Conservation (phyloP, 176 grass and related monocot species). For the Hsuehochloa calcarea region DNA sequence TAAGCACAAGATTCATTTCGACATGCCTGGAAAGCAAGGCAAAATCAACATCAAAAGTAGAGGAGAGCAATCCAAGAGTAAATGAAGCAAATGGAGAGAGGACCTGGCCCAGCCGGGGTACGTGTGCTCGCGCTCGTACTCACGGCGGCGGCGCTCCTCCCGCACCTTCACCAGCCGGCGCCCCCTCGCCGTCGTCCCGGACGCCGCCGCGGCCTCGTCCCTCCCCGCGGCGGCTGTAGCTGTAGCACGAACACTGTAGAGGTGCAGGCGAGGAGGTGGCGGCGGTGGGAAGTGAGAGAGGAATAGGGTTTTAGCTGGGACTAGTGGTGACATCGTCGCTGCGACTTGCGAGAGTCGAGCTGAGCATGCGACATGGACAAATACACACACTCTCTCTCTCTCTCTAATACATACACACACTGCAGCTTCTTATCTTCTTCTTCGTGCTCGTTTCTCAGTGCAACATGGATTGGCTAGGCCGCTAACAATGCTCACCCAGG, state of each 20-base stretch:
- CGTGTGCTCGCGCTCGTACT: conserved; percentile 61
- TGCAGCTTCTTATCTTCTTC: conserved; percentile 23
- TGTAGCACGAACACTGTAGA: background rate
- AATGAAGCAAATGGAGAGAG: background rate
- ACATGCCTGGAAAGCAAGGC: background rate
- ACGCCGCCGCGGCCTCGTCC: conserved; percentile 16
- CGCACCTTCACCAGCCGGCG: conserved; percentile 81
- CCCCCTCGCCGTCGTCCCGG: conserved; percentile 65
- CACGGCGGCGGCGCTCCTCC: conserved; percentile 71
- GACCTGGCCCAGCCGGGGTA: conserved; percentile 91
- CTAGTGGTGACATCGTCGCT: background rate
- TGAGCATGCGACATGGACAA: background rate
- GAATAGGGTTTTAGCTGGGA: conserved; percentile 23
- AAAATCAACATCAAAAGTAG: background rate
- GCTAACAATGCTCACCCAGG: background rate
- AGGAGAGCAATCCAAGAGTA: background rate
- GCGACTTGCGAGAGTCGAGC: background rate
- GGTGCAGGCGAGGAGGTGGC: background rate
- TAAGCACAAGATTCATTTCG: background rate
- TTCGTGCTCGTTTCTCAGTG: background rate
- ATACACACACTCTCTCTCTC: fast-evolving
- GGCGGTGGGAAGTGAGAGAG: conserved; percentile 10
- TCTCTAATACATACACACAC: too few relatives aligned
- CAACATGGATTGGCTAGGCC: too few relatives aligned
- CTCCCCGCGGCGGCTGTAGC: background rate